Evolutionary conservation across 2,329 filamentous ascomycete genomes (phyloP).

Genomic region (Pseudocercospora vitis): DNA sequence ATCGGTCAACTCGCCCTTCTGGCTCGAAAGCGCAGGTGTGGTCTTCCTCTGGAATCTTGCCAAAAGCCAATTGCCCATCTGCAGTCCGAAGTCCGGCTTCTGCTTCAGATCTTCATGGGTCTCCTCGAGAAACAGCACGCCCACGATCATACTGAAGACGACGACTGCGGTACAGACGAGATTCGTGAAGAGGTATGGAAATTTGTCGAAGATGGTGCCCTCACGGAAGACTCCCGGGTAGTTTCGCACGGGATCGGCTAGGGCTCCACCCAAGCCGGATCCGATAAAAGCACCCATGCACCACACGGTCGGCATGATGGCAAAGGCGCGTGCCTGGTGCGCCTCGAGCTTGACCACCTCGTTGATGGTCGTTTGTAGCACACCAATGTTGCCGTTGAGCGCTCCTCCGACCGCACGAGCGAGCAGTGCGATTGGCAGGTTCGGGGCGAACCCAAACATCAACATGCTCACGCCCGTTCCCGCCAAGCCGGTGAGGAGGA

Average conservation of each 20-base stretch:
- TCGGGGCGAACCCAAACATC: constrained; percentile 86
- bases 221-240: constrained; percentile 72
- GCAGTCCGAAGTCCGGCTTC: constrained; percentile 71
- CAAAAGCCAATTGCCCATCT: constrained; percentile 70
- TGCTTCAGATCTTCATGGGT: constrained; percentile 82
- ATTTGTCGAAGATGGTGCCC: constrained; percentile 78
- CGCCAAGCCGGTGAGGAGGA: constrained; percentile 82
- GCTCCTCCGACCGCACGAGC: constrained; percentile 87
- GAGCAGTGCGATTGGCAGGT: constrained; percentile 76
- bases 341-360: constrained; percentile 91
- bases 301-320: constrained; percentile 98
- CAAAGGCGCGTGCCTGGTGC: constrained; percentile 91
- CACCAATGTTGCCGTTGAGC: constrained; percentile 94
- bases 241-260: constrained; percentile 81
- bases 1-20: constrained; percentile 53
- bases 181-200: constrained; percentile 89
- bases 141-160: constrained; percentile 71
- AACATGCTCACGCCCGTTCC: constrained; percentile 93
- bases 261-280: constrained; percentile 82
- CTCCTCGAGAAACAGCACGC: constrained; percentile 87
- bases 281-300: constrained; percentile 94
- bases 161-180: constrained; percentile 83
- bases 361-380: constrained; percentile 90
- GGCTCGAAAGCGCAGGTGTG: constrained; percentile 35
- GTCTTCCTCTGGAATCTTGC: constrained; percentile 27